Evolutionary conservation across 768 basidiomycete genomes (phyloP).

Genomic region (Gelatoporia subvermispora): DNA sequence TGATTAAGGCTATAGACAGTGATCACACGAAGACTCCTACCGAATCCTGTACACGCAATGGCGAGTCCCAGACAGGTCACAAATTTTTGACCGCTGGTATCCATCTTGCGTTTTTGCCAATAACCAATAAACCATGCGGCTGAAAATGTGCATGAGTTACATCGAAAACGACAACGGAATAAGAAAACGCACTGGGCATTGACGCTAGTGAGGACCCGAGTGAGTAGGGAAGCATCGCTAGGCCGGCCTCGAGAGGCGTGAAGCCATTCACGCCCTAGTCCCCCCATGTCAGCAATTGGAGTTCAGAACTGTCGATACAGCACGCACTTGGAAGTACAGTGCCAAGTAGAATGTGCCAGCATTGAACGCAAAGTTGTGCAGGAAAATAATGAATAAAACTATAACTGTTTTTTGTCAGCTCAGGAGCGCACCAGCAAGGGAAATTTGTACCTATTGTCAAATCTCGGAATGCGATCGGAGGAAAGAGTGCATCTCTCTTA

Average conservation of each 20-base stretch:
- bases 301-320: not conserved
- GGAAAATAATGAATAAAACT: slow-evolving; percentile 64
- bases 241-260: slow-evolving; percentile 67
- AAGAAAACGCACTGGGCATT: slow-evolving; percentile 45
- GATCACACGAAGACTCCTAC: slow-evolving; percentile 34
- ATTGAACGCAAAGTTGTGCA: slow-evolving; percentile 81
- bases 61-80: slow-evolving; percentile 60
- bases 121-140: slow-evolving; percentile 79
- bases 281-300: slow-evolving; percentile 2
- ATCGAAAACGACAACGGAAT: not conserved
- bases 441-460: slow-evolving; percentile 48
- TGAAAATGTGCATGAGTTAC: not conserved
- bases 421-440: not conserved
- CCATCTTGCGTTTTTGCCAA: slow-evolving; percentile 50
- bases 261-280: slow-evolving; percentile 63
- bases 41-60: slow-evolving; percentile 68
- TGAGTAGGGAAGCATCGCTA: slow-evolving; percentile 78
- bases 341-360: slow-evolving; percentile 86
- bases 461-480: slow-evolving; percentile 56
- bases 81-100: slow-evolving; percentile 62
- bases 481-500: slow-evolving; percentile 67
- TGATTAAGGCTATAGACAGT: not conserved
- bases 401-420: slow-evolving; percentile 40
- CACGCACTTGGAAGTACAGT: slow-evolving; percentile 70
- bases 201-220: slow-evolving; percentile 82